Percentiles rank a stretch among this genome's conserved stretches.
Evolutionary conservation across 2,329 filamentous ascomycete species (phyloP).

Genomic region (Colletotrichum sojae): DNA sequence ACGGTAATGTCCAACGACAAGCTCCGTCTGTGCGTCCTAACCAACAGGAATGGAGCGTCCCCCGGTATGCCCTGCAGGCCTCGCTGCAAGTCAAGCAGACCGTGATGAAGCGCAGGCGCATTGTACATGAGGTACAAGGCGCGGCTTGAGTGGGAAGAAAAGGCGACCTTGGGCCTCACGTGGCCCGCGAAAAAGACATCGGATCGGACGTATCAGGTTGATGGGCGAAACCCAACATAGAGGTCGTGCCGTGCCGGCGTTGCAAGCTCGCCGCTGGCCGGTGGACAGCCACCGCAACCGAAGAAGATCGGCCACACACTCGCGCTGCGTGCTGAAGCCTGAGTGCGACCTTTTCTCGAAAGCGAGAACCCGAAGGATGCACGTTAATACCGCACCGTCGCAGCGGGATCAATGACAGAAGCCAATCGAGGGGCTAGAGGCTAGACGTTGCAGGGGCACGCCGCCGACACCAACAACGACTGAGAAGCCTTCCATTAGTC

Average conservation of each 20-base stretch:
- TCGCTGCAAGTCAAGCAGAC: conserved; percentile 37
- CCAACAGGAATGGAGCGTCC: conserved; percentile 40
- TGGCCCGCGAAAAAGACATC: conserved; percentile 30
- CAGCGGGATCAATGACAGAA: conserved; percentile 11
- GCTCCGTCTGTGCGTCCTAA: conserved; percentile 38
- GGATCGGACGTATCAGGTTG: conserved; percentile 36
- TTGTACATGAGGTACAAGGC: conserved; percentile 11
- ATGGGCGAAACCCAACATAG: conserved; percentile 30
- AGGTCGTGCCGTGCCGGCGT: conserved; percentile 12
- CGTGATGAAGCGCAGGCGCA: conserved; percentile 25
- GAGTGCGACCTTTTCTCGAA: neutral
- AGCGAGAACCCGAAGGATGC: conserved; percentile 10
- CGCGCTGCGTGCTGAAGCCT: conserved; percentile 14
- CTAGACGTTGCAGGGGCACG: conserved; percentile 14
- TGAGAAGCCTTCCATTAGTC: conserved; percentile 34
- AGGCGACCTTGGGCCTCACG: conserved; percentile 31
- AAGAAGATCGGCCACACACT: conserved; percentile 25
- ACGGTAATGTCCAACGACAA: conserved; percentile 34
- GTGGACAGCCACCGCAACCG: conserved; percentile 27
- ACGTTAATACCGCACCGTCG: conserved; percentile 34
- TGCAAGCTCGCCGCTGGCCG: conserved; percentile 9
- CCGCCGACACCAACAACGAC: conserved; percentile 17
- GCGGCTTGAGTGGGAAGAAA: conserved; percentile 1
- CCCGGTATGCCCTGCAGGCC: conserved; percentile 34
- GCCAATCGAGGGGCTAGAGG: conserved; percentile 10